Conservation (phyloP, 306 rosid genomes). For the Abrus precatorius region DNA sequence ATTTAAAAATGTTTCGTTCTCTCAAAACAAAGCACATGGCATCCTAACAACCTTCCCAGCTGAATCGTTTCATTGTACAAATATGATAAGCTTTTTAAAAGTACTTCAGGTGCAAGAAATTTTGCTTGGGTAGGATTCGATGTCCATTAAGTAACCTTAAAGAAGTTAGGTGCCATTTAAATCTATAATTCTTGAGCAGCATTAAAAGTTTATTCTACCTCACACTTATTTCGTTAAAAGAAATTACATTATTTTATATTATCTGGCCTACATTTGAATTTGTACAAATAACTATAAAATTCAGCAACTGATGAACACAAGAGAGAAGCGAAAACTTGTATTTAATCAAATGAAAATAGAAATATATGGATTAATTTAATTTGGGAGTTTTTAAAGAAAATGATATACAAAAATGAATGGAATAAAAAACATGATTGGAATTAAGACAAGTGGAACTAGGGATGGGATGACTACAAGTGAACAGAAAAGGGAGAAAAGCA, state of each 20-base stretch:
- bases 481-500: constrained; percentile 25
- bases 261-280: background rate
- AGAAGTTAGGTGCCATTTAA: background rate
- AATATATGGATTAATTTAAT: background rate
- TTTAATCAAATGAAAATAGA: background rate
- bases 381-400: constrained; percentile 5
- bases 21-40: constrained; percentile 16
- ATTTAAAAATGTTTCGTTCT: background rate
- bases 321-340: background rate
- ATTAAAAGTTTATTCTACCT: background rate
- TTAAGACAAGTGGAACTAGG: constrained; percentile 28
- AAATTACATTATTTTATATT: background rate
- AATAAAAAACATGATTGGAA: constrained; percentile 37
- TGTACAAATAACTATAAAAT: background rate
- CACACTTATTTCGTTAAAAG: background rate
- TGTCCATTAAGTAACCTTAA: constrained; percentile 21
- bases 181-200: background rate
- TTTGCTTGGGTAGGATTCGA: constrained; percentile 21
- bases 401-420: background rate
- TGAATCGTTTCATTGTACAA: background rate
- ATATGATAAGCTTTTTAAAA: background rate
- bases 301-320: background rate
- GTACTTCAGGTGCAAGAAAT: constrained; percentile 22
- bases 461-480: constrained; percentile 9
- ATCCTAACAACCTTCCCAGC: background rate